phyloP scores from a whole-genome alignment of 2,329 filamentous ascomycete genomes.

The Aspergillus sp. region DNA sequence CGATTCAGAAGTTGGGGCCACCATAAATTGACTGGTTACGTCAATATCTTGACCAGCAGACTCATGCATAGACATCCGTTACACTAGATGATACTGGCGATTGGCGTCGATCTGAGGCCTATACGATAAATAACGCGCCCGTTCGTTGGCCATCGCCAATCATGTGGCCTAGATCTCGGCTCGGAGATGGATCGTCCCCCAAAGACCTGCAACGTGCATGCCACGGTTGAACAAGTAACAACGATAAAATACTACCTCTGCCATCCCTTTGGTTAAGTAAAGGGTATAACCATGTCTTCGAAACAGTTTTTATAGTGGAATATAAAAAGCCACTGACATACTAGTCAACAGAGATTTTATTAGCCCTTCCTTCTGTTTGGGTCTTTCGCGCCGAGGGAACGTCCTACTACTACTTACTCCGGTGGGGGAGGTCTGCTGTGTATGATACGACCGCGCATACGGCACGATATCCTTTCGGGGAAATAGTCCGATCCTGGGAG shows the following conservation, averaged over 20 bases:
- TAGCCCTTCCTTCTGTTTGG: background rate
- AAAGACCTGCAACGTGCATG: constrained; percentile 13
- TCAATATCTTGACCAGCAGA: background rate
- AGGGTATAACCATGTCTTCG: background rate
- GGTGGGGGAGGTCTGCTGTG: background rate
- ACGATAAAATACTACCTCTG: background rate
- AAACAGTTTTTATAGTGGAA: background rate
- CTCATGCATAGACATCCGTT: background rate
- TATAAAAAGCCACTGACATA: background rate
- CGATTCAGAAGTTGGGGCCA: background rate
- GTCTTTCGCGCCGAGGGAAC: background rate
- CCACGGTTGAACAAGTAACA: constrained; percentile 2
- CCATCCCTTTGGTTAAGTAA: background rate
- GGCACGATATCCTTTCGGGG: constrained; percentile 13
- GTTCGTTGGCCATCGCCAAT: constrained; percentile 15
- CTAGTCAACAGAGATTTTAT: background rate
- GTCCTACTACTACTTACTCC: constrained; percentile 1
- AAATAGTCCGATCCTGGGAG: constrained; percentile 13
- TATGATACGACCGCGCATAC: constrained; percentile 10
- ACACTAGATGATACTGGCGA: background rate
- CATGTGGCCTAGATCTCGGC: constrained; percentile 18
- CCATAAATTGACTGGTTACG: background rate
- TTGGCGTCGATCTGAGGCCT: constrained; percentile 4
- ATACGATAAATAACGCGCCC: constrained; percentile 7
- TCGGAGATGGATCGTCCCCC: constrained; percentile 13